phyloP scores from a whole-genome alignment of 768 basidiomycete genomes.

The Amanita muscaria region DNA sequence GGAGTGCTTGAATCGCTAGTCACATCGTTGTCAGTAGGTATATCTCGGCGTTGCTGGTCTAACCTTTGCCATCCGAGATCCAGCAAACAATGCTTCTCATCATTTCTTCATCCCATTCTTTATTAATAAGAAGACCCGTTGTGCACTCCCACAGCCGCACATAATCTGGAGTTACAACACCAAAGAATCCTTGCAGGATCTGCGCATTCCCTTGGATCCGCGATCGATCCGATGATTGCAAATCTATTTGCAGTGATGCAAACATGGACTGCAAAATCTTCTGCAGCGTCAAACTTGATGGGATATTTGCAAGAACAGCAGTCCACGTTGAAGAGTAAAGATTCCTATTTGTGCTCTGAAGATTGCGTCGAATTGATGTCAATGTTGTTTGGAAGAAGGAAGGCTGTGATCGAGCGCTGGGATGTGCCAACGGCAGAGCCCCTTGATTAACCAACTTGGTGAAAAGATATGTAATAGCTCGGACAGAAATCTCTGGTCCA shows the following conservation, averaged over 20 bases:
- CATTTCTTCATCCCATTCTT: slow-evolving; percentile 50
- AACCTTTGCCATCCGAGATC: slow-evolving; percentile 53
- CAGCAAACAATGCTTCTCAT: slow-evolving; percentile 65
- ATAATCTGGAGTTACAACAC: slow-evolving; percentile 32
- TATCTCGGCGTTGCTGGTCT: too few species aligned
- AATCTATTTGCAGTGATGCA: slow-evolving; percentile 31
- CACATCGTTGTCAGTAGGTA: slow-evolving; percentile 7
- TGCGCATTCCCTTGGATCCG: slow-evolving; percentile 44
- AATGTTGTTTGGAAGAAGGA: slow-evolving; percentile 59
- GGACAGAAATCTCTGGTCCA: slow-evolving; percentile 25
- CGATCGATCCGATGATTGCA: slow-evolving; percentile 28
- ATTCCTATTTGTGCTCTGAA: slow-evolving; percentile 18
- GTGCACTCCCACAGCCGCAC: slow-evolving; percentile 44
- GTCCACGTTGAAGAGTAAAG: slow-evolving; percentile 46
- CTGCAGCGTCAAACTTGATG: slow-evolving; percentile 45
- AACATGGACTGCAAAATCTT: slow-evolving; percentile 55
- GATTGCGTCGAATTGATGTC: slow-evolving; percentile 36
- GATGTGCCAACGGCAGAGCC: slow-evolving; percentile 46
- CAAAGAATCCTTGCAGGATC: slow-evolving; percentile 47
- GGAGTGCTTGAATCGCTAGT: slow-evolving; percentile 38
- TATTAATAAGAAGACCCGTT: slow-evolving; percentile 40
- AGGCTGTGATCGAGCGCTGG: slow-evolving; percentile 48
- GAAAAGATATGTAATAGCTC: slow-evolving; percentile 45
- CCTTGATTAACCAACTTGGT: slow-evolving; percentile 63
- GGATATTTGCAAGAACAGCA: slow-evolving; percentile 33